Conservation (phyloP, 306 rosid species). For the Malus fusca region DNA sequence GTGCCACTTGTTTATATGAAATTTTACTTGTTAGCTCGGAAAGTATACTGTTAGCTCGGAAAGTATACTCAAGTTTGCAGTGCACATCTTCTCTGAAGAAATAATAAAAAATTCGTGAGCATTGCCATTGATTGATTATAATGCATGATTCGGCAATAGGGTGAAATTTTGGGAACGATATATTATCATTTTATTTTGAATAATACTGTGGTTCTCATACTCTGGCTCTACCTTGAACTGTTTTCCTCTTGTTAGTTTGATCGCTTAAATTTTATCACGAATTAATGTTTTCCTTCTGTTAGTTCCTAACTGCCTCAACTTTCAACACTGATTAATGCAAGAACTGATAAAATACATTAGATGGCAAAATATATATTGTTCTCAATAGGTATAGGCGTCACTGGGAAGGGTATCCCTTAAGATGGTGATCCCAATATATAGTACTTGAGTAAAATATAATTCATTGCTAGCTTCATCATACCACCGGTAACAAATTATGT, state of each 20-base stretch:
- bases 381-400: not conserved
- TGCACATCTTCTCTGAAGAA: not conserved
- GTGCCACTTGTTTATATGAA: constrained; percentile 8
- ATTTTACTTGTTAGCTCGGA: not conserved
- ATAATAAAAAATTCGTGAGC: not conserved
- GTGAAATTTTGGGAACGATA: not conserved
- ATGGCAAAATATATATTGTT: not conserved
- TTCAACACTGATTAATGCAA: not conserved
- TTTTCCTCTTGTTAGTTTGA: not conserved
- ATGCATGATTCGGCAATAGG: not conserved
- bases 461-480: not conserved
- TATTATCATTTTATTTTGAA: not conserved
- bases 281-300: not conserved
- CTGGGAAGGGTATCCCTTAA: not conserved
- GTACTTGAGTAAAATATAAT: not conserved
- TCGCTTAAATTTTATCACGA: not conserved
- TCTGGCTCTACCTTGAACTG: not conserved
- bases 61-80: not conserved
- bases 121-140: not conserved
- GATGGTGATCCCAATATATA: not conserved
- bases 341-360: not conserved
- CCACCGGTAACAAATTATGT: not conserved
- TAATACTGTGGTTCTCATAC: not conserved
- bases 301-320: not conserved
- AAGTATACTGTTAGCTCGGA: not conserved